These are phyloP conservation scores for Lolium rigidum DNA, from an alignment of 176 grass and related monocot species.

Conservation along the genomic window DNA sequence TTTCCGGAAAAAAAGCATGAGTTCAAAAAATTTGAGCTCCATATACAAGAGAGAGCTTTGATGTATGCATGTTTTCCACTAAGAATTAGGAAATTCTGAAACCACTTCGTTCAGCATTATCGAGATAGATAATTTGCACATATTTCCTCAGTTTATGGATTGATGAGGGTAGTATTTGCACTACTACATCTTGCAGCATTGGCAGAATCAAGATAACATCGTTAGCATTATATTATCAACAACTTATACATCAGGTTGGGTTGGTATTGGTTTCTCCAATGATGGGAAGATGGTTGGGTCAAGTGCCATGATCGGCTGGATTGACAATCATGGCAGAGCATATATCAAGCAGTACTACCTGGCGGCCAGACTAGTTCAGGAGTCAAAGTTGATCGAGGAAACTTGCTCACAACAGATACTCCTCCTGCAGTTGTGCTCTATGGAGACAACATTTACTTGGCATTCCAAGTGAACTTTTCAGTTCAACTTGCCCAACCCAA, in stretches of 20 bases:
- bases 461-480: conserved; percentile 55
- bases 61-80: neutral
- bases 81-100: neutral
- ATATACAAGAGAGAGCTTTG: neutral
- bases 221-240: conserved; percentile 52
- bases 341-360: conserved; percentile 61
- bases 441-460: conserved; percentile 59
- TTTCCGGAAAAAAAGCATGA: neutral
- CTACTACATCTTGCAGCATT: conserved; percentile 48
- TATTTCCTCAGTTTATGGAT: neutral
- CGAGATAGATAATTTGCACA: neutral
- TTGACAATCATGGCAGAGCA: conserved; percentile 47
- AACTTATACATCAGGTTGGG: conserved; percentile 64
- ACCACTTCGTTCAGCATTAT: neutral
- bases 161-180: neutral
- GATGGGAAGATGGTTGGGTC: conserved; percentile 65
- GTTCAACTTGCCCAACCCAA: neutral
- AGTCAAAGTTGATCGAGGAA: conserved; percentile 47
- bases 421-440: conserved; percentile 52
- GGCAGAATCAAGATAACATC: conserved; percentile 37
- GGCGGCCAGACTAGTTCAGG: conserved; percentile 43
- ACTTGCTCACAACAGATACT: conserved; percentile 31
- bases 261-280: conserved; percentile 57
- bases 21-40: neutral
- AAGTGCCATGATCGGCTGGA: conserved; percentile 67